Evolutionary conservation across 1,284 basidiomycete species (phyloP).

Genomic region (Trametes pubescens): DNA sequence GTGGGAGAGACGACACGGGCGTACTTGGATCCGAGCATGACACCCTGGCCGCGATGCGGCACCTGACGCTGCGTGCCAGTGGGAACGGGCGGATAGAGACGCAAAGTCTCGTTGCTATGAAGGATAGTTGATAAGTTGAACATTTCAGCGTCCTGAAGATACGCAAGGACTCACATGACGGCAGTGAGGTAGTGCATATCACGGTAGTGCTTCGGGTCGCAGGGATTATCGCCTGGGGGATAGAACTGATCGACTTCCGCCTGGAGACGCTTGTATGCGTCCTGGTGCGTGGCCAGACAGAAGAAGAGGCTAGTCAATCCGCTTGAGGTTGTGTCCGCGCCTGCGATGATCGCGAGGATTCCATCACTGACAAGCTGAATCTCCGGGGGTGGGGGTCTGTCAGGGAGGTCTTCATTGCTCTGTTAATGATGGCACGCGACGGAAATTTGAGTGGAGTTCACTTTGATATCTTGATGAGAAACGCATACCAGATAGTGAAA

Average conservation of each 20-base stretch:
- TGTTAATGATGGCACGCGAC: neutral
- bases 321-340: constrained; percentile 44
- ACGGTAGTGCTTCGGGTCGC: constrained; percentile 34
- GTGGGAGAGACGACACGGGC: constrained; percentile 19
- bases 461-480: constrained; percentile 10
- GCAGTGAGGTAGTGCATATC: constrained; percentile 44
- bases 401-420: constrained; percentile 34
- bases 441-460: too few species aligned
- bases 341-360: constrained; percentile 35
- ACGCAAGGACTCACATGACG: constrained; percentile 35
- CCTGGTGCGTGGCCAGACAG: constrained; percentile 29
- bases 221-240: constrained; percentile 37
- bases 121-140: neutral
- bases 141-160: constrained; percentile 13
- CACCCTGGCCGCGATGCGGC: constrained; percentile 30
- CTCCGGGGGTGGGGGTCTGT: constrained; percentile 18
- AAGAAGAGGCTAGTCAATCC: constrained; percentile 35
- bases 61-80: constrained; percentile 59
- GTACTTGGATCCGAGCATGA: constrained; percentile 39
- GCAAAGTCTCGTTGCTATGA: constrained; percentile 63
- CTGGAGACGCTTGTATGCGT: constrained; percentile 35
- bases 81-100: constrained; percentile 61
- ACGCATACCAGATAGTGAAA: constrained; percentile 34
- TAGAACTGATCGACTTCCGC: constrained; percentile 42
- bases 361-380: constrained; percentile 26